A percentile compares a stretch with the other conserved stretches of the same genome.
Conservation (phyloP, 495 filamentous ascomycete species). For the Pyrenopolyporus hunteri region DNA sequence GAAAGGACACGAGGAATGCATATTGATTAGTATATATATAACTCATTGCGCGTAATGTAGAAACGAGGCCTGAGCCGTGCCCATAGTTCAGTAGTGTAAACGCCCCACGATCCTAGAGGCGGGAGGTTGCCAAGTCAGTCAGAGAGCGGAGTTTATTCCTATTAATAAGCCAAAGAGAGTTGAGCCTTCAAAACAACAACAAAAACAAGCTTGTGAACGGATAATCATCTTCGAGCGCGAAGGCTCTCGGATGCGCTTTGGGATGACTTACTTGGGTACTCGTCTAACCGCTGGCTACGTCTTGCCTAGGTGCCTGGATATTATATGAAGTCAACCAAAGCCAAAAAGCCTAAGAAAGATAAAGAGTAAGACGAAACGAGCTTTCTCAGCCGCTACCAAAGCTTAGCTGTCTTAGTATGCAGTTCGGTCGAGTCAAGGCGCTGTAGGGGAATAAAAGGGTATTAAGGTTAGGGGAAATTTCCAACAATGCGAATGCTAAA, state of each 20-base stretch:
- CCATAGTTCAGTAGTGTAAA: slow-evolving; percentile 9
- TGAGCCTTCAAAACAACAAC: background rate
- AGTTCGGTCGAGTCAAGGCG: slow-evolving; percentile 3
- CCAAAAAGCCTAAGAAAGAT: background rate
- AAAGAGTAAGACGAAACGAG: background rate
- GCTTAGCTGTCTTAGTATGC: background rate
- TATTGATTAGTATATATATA: slow-evolving; percentile 21
- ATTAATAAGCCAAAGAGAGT: slow-evolving; percentile 18
- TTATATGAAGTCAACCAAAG: no score
- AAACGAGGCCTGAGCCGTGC: slow-evolving; percentile 2
- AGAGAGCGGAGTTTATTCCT: slow-evolving; percentile 12
- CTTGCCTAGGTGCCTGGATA: no score
- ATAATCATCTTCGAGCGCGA: no score
- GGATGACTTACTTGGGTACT: no score
- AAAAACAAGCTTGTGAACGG: slow-evolving; percentile 5
- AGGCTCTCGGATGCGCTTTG: no score
- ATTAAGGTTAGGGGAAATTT: background rate
- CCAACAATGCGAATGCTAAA: no score
- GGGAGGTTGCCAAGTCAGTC: slow-evolving; percentile 6
- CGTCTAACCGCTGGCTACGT: no score
- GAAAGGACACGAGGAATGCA: slow-evolving; percentile 25
- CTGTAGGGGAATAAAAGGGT: slow-evolving; percentile 11
- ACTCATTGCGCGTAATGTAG: slow-evolving; percentile 21
- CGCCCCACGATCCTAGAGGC: slow-evolving; percentile 11
- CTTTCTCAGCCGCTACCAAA: slow-evolving; percentile 11